phyloP scores from a whole-genome alignment of 345 rosid genomes.

The Heritiera fomes region DNA sequence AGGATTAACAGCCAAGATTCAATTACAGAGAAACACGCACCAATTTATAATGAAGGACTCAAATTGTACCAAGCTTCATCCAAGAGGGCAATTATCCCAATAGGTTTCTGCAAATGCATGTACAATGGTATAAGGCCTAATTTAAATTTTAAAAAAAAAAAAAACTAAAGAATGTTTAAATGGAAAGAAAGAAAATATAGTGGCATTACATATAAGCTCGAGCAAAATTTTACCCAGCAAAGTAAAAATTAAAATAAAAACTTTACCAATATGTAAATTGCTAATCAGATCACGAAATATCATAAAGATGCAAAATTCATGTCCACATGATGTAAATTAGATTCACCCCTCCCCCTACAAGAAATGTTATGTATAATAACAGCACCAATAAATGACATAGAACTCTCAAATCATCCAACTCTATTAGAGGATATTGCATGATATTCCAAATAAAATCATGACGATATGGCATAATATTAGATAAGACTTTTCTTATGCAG shows the following conservation, averaged over 20 bases:
- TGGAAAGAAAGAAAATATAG: constrained; percentile 15
- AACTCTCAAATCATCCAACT: not conserved
- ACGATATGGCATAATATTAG: constrained; percentile 7
- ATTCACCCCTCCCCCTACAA: not conserved
- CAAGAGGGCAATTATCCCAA: constrained; percentile 90
- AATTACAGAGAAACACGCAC: constrained; percentile 39
- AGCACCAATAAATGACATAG: not conserved
- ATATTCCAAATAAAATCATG: not conserved
- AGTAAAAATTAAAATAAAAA: not conserved
- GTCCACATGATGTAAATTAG: not conserved
- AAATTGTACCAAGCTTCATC: constrained; percentile 96
- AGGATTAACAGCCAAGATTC: constrained; percentile 39
- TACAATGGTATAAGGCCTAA: constrained; percentile 21
- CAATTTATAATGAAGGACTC: constrained; percentile 39
- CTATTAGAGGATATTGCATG: not conserved
- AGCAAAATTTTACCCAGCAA: not conserved
- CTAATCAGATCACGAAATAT: not conserved
- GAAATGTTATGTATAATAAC: constrained; percentile 12
- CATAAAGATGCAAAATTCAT: not conserved
- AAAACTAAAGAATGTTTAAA: constrained; percentile 24
- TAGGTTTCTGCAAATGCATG: constrained; percentile 81
- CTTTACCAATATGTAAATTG: not conserved
- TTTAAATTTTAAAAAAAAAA: not conserved
- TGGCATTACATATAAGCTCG: not conserved
- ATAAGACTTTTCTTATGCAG: not conserved